Conservation (phyloP, 495 filamentous ascomycete species). For the Neurospora sp. region DNA sequence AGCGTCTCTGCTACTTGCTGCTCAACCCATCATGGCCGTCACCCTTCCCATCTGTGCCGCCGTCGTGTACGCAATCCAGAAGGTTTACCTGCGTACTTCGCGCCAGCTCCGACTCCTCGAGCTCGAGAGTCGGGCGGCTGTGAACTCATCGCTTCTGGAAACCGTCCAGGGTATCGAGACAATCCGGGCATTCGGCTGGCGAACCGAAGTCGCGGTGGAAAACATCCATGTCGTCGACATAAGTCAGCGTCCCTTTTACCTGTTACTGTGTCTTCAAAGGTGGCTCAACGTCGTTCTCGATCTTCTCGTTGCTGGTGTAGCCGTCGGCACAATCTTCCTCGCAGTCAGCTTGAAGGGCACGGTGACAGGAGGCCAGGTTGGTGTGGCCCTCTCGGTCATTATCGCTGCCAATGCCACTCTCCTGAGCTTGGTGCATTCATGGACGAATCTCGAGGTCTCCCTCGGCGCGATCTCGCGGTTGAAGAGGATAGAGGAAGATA, state of each 20-base stretch:
- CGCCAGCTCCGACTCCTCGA: slow-evolving; percentile 54
- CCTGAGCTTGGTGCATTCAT: slow-evolving; percentile 23
- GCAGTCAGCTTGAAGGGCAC: slow-evolving; percentile 18
- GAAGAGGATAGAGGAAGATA: slow-evolving; percentile 26
- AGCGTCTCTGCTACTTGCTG: slow-evolving; percentile 25
- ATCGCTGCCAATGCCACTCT: slow-evolving; percentile 24
- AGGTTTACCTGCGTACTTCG: slow-evolving; percentile 53
- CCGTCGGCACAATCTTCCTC: slow-evolving; percentile 33
- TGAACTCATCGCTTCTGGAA: slow-evolving; percentile 51
- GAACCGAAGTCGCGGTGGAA: slow-evolving; percentile 7
- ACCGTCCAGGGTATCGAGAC: slow-evolving; percentile 30
- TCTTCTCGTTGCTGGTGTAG: slow-evolving; percentile 27
- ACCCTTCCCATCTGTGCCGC: slow-evolving; percentile 20
- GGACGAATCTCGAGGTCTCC: slow-evolving; percentile 41
- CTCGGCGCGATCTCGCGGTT: slow-evolving; percentile 42
- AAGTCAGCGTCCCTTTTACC: slow-evolving; percentile 32
- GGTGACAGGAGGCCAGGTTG: slow-evolving; percentile 21
- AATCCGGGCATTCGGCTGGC: slow-evolving; percentile 40
- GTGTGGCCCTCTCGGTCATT: slow-evolving; percentile 19
- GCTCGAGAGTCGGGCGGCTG: slow-evolving; percentile 49
- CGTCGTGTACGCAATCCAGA: slow-evolving; percentile 44
- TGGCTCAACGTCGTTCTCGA: slow-evolving; percentile 37
- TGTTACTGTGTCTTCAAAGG: slow-evolving; percentile 32
- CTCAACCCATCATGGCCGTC: slow-evolving; percentile 33
- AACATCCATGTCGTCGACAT: slow-evolving; percentile 18